phyloP scores from a whole-genome alignment of 192 early-diverging fungal species.

The Helicostylum pulchrum region DNA sequence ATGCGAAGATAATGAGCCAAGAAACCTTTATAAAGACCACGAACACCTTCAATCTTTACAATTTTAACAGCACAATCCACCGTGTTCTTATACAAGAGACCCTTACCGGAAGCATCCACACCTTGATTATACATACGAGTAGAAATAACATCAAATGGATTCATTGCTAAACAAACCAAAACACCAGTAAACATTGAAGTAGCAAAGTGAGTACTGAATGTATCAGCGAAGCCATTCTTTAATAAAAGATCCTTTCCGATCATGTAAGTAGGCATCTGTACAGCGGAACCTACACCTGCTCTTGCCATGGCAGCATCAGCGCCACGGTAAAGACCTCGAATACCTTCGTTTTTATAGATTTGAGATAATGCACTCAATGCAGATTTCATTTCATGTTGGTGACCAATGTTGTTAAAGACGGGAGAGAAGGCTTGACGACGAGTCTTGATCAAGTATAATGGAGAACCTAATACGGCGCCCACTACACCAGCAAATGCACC shows the following conservation, averaged over 20 bases:
- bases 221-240: constrained; percentile 72
- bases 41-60: constrained; percentile 72
- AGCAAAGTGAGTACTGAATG: constrained; percentile 66
- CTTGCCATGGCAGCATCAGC: constrained; percentile 86
- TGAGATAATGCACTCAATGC: constrained; percentile 58
- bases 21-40: constrained; percentile 91
- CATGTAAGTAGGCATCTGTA: constrained; percentile 91
- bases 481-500: constrained; percentile 62
- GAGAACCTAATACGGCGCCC: constrained; percentile 80
- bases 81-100: constrained; percentile 77
- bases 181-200: constrained; percentile 79
- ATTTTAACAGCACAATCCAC: constrained; percentile 88
- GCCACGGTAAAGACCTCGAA: constrained; percentile 83
- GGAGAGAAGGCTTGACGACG: constrained; percentile 73
- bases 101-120: constrained; percentile 55
- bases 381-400: constrained; percentile 81
- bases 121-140: constrained; percentile 95
- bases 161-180: constrained; percentile 88
- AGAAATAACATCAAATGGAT: constrained; percentile 94
- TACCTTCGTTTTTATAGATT: constrained; percentile 69
- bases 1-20: constrained; percentile 86
- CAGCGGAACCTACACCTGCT: constrained; percentile 81
- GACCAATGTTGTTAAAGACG: constrained; percentile 65
- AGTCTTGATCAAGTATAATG: constrained; percentile 91
- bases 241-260: constrained; percentile 65